phyloP scores from a whole-genome alignment of 1,284 basidiomycete species.

The Tremellales sp. region DNA sequence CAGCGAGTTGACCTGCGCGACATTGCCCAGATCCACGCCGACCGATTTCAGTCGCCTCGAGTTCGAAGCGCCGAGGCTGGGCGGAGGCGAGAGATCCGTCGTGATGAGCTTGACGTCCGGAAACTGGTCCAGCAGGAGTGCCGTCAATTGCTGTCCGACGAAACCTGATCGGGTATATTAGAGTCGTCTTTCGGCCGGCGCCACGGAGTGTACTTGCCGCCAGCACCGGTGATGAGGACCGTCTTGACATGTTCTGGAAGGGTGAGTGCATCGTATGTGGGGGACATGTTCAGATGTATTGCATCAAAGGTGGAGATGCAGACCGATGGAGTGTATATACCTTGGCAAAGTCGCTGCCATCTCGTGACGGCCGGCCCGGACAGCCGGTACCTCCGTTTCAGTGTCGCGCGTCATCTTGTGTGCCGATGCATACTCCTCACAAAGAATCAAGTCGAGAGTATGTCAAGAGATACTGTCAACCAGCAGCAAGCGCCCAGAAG shows the following conservation, averaged over 20 bases:
- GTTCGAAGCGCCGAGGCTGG: slow-evolving; percentile 47
- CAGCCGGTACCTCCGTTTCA: too few species aligned
- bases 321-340: too few species aligned
- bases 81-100: slow-evolving; percentile 57
- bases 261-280: slow-evolving; percentile 42
- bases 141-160: slow-evolving; percentile 46
- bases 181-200: too few species aligned
- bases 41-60: slow-evolving; percentile 45
- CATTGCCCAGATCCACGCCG: slow-evolving; percentile 56
- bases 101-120: slow-evolving; percentile 55
- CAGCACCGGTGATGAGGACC: slow-evolving; percentile 59
- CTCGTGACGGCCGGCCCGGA: too few species aligned
- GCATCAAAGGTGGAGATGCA: too few species aligned
- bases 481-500: too few species aligned
- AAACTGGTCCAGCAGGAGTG: slow-evolving; percentile 50
- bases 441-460: too few species aligned
- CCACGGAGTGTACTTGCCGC: slow-evolving; percentile 44
- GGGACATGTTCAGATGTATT: slow-evolving; percentile 10
- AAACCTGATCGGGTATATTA: slow-evolving; percentile 32
- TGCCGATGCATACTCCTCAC: too few species aligned
- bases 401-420: too few species aligned
- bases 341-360: too few species aligned
- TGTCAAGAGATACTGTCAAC: too few species aligned
- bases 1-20: slow-evolving; percentile 49
- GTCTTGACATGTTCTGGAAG: slow-evolving; percentile 47